Evolutionary conservation across 2,329 filamentous ascomycete genomes (phyloP), one percentile per base, ranked within the genome.

Genomic region (Elsinoe perseae): DNA sequence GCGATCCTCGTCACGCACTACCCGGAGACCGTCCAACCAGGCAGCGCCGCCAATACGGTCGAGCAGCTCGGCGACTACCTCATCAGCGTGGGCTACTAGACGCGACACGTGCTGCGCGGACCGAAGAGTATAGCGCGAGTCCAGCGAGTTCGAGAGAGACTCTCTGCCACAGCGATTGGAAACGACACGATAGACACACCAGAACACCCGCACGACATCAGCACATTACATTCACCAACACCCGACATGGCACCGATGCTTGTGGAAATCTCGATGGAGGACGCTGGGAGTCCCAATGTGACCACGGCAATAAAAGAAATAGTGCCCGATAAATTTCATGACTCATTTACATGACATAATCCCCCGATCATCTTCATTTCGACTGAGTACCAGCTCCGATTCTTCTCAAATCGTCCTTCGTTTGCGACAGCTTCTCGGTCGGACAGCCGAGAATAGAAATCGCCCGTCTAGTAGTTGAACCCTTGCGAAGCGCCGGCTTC

Each of bases 1-100:
- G 89, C 90, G 64, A 84, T 97, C 71, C 82, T 98, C 69, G 75
- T 98, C 70, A 87, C 83, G 64, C 89, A 95, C 78, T 89, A 97
- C 79, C 79, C 78, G 63, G 89, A 95, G 71, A 71, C 72, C 60
- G 76, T 84, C 64, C 79, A 87, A 70, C 87, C 87, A 54, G 84
- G 88, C 69, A 85, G 86, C 71, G 84, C 89, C 61, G 84, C 84
- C 65, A 81, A 81, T 70, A 88, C 87, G 50, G 87, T 95, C 63
- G 87, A 92, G 77, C 79, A 83, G 66, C 80, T 98, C 61, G 89
- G 82, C 66, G 88, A 95, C 73, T 96, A 97, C 78, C 82, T 95
- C 61, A 84, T 88, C 71, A 80, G 82, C 65, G 77, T 81, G 62
- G 82, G 83, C 62, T 95, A 95, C 79, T 96, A 83, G 77, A 57